phyloP scores from a whole-genome alignment of 2,329 filamentous ascomycete genomes.

The Pezicula radicicola region DNA sequence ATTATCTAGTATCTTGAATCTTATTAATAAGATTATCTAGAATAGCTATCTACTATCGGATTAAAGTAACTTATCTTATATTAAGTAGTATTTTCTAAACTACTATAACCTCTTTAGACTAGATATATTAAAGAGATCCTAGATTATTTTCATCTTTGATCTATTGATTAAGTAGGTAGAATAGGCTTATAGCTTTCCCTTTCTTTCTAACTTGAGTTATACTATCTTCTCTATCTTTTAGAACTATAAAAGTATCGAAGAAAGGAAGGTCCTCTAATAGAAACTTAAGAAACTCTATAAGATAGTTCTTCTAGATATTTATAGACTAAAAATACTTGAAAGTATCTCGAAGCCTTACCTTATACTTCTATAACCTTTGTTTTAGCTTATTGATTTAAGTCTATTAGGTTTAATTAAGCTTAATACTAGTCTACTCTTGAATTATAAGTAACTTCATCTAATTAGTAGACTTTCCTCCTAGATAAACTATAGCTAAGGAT shows the following conservation, averaged over 20 bases:
- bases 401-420: slow-evolving; percentile 33
- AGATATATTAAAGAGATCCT: slow-evolving; percentile 34
- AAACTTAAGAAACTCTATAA: slow-evolving; percentile 48
- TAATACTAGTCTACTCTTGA: slow-evolving; percentile 33
- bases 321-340: slow-evolving; percentile 13
- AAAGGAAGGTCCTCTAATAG: slow-evolving; percentile 45
- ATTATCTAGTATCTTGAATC: slow-evolving; percentile 34
- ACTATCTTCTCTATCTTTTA: slow-evolving; percentile 38
- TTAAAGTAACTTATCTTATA: slow-evolving; percentile 33
- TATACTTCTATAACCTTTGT: slow-evolving; percentile 28
- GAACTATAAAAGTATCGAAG: slow-evolving; percentile 54
- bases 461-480: slow-evolving; percentile 56
- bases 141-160: slow-evolving; percentile 35
- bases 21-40: slow-evolving; percentile 45
- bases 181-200: slow-evolving; percentile 38
- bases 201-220: slow-evolving; percentile 43
- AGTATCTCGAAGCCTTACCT: slow-evolving; percentile 15
- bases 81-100: slow-evolving; percentile 50
- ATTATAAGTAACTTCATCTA: slow-evolving; percentile 47
- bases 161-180: slow-evolving; percentile 57
- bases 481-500: slow-evolving; percentile 47
- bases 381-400: slow-evolving; percentile 40
- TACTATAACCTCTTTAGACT: slow-evolving; percentile 23
- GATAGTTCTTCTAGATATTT: slow-evolving; percentile 15
- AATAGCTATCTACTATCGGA: slow-evolving; percentile 42